Conservation (phyloP, 2,329 filamentous ascomycete genomes). For the Didymosphaeria variabile region DNA sequence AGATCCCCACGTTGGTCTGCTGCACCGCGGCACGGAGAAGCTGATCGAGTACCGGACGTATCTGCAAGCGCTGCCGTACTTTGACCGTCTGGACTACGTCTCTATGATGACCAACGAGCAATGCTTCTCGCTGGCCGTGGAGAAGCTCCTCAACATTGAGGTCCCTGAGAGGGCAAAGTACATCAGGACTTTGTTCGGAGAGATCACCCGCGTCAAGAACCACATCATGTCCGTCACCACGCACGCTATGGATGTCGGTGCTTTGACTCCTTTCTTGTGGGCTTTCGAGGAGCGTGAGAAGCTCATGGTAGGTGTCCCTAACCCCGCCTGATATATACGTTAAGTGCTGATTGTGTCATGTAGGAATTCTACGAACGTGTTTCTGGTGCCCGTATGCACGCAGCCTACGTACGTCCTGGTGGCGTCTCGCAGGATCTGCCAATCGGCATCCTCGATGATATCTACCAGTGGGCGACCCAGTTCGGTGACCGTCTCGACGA, state of each 20-base stretch:
- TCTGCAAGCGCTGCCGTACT: slow-evolving; percentile 96
- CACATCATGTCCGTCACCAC: slow-evolving; percentile 98
- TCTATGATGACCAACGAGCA: slow-evolving; percentile 99
- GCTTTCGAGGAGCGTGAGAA: slow-evolving; percentile 99
- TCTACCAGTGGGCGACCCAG: slow-evolving; percentile 99
- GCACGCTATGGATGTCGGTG: slow-evolving; percentile 99
- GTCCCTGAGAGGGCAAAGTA: slow-evolving; percentile 95
- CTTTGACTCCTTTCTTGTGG: slow-evolving; percentile 97
- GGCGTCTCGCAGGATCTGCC: slow-evolving; percentile 97
- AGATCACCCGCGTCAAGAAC: slow-evolving; percentile 93
- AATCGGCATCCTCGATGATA: slow-evolving; percentile 92
- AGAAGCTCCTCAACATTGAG: slow-evolving; percentile 97
- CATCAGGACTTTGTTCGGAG: slow-evolving; percentile 94
- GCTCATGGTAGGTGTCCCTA: slow-evolving; percentile 77
- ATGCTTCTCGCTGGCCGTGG: slow-evolving; percentile 92
- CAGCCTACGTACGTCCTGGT: slow-evolving; percentile 94
- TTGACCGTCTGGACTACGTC: slow-evolving; percentile 97
- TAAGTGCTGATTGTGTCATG: slow-evolving; percentile 20
- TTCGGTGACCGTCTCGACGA: slow-evolving; percentile 98
- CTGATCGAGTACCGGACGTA: slow-evolving; percentile 99
- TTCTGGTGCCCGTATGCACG: slow-evolving; percentile 95
- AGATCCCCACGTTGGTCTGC: slow-evolving; percentile 94
- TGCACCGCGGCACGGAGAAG: slow-evolving; percentile 98
- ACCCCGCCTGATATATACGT: slow-evolving; percentile 2
- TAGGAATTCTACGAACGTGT: slow-evolving; percentile 99